Base-by-base conservation (phyloP, 495 filamentous ascomycete genomes). In the Amniculicola lignicola region DNA sequence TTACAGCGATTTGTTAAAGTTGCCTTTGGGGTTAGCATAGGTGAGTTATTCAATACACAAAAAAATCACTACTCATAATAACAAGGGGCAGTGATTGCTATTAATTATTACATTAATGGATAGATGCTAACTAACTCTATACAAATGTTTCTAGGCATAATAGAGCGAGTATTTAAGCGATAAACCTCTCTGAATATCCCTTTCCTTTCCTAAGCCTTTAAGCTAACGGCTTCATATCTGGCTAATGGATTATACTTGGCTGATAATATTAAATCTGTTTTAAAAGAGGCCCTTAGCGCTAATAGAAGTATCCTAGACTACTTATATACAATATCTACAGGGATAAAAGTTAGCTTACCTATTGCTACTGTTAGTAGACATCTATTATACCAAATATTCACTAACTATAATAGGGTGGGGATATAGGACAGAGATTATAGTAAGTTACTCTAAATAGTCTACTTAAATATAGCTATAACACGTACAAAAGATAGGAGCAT, bases 321-420 rank as follows among this genome's bases (percentile, higher is more conserved):
- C 21, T 52, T 41, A 19, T 52, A 52, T 41, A 23, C 36, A 37
- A 52, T 16, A 10, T 52, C 21, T 19, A 52, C 23, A 22, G 36
- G 33, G 25, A 52, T 27, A 40, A 45, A 38, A 48, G 38, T 69
- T 39, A 49, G 10, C 28, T 67, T 10, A 38, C 42, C 19, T 41
- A 15, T 3, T 42, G 61, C 25, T 11, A 18, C 29, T 6, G 18
- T 12, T 44, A 43, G 9, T 51, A 29, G 0, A 29, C 15, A 63
- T 15, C 46, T 57, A 1, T 57, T 50, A 47, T 50, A 12, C 4
- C 66, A 29, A 37, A 47, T 66, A n/a, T 64, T 66, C 44, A 66
- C 60, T 5, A 68, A 62, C 35, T 66, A 62, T 51, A 64, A 63
- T 45, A 57, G 54, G 10, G 33, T 67, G 4, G 37, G 51, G 18